phyloP scores from a whole-genome alignment of 305 asterid genomes.

The Euphrasia arctica region DNA sequence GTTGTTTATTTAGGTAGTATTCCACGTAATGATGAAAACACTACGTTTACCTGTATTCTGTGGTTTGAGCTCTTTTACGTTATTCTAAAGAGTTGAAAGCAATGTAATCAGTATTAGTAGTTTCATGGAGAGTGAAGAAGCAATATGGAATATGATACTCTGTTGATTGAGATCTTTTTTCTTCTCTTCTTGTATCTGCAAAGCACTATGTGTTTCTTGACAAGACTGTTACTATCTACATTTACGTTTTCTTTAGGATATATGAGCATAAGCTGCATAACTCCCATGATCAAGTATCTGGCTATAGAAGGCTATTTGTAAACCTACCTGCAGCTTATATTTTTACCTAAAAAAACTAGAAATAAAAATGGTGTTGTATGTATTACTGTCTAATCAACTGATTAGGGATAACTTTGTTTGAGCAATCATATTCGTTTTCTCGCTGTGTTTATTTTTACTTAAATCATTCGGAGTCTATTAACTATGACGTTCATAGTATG shows the following conservation, averaged over 20 bases:
- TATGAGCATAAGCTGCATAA: neutral
- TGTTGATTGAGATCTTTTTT: too few relatives aligned
- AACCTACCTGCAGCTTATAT: slow-evolving; percentile 4
- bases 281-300: neutral
- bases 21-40: neutral
- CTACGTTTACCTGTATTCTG: neutral
- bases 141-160: too few relatives aligned
- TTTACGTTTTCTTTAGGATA: neutral
- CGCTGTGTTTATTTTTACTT: slow-evolving; percentile 8
- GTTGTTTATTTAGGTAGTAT: neutral
- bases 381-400: neutral
- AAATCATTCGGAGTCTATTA: neutral
- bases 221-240: neutral
- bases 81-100: neutral
- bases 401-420: slow-evolving; percentile 1
- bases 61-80: neutral
- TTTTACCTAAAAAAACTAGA: neutral
- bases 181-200: neutral
- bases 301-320: neutral
- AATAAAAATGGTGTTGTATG: neutral
- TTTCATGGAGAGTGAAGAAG: neutral
- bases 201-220: neutral
- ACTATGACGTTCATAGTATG: neutral
- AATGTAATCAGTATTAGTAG: neutral
- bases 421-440: slow-evolving; percentile 10